phyloP scores from a whole-genome alignment of 768 basidiomycete genomes.

The Leccinum rimulosum region DNA sequence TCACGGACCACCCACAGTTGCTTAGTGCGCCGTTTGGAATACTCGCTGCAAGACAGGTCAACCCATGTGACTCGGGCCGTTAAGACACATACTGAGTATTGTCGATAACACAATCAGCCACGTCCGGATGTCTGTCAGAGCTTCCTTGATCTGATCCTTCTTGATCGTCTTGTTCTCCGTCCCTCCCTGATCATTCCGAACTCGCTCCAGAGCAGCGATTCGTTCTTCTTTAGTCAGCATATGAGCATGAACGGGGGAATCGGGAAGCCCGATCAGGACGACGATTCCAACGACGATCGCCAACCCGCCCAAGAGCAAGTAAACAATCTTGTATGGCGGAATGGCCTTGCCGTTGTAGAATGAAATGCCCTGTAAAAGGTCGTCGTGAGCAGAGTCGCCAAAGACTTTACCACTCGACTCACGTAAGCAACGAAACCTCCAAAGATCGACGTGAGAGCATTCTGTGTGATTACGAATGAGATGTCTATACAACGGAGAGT shows the following conservation, averaged over 20 bases:
- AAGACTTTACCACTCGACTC: slow-evolving; percentile 10
- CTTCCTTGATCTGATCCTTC: slow-evolving; percentile 55
- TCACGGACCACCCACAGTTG: slow-evolving; percentile 47
- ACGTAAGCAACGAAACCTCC: slow-evolving; percentile 67
- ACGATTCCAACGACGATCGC: slow-evolving; percentile 56
- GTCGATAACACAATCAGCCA: slow-evolving; percentile 63
- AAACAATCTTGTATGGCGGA: slow-evolving; percentile 61
- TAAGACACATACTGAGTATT: slow-evolving; percentile 45
- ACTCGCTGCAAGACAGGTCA: slow-evolving; percentile 42
- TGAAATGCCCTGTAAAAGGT: slow-evolving; percentile 46
- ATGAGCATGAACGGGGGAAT: slow-evolving; percentile 60
- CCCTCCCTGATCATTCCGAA: slow-evolving; percentile 65
- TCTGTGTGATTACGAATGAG: slow-evolving; percentile 35
- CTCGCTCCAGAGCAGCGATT: slow-evolving; percentile 60
- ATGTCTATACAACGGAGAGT: neutral
- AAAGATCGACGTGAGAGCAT: slow-evolving; percentile 56
- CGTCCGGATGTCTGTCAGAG: slow-evolving; percentile 53
- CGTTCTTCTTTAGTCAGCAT: slow-evolving; percentile 58
- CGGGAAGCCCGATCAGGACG: slow-evolving; percentile 60
- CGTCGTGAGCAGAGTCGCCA: neutral
- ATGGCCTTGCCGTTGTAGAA: slow-evolving; percentile 47
- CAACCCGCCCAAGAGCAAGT: slow-evolving; percentile 56
- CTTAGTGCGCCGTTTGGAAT: slow-evolving; percentile 64
- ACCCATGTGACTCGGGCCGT: neutral
- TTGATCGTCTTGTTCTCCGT: slow-evolving; percentile 61